phyloP scores from a whole-genome alignment of 2,329 filamentous ascomycete species.

The Pseudopithomyces chartarum region DNA sequence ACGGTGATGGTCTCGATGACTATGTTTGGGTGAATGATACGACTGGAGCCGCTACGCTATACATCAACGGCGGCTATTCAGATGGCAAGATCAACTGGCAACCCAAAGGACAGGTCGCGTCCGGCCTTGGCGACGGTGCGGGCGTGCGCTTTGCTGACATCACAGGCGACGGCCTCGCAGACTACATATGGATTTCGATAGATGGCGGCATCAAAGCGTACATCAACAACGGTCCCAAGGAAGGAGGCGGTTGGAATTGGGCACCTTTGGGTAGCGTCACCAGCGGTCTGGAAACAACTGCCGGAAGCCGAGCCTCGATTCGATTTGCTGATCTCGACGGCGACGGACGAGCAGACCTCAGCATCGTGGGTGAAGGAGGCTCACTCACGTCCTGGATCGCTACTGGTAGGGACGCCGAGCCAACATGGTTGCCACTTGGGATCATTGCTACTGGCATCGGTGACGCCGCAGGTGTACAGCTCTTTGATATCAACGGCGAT shows the following conservation, averaged over 20 bases:
- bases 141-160: background rate
- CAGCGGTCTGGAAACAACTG: background rate
- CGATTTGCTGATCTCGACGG: background rate
- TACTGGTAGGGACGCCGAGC: background rate
- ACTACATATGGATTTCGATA: background rate
- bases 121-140: background rate
- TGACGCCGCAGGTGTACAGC: background rate
- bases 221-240: background rate
- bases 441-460: background rate
- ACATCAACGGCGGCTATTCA: background rate
- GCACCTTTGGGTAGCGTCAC: background rate
- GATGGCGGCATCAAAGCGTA: background rate
- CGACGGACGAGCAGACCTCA: background rate
- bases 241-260: background rate
- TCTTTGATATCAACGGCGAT: background rate
- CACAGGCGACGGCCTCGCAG: background rate
- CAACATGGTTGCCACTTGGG: background rate
- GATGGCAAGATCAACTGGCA: background rate
- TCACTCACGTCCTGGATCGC: background rate
- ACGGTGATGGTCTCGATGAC: background rate
- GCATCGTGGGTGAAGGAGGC: background rate
- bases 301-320: background rate
- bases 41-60: background rate
- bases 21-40: background rate
- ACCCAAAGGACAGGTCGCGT: background rate